Evolutionary conservation across 306 rosid species (phyloP).

Genomic region (Vicia faba): DNA sequence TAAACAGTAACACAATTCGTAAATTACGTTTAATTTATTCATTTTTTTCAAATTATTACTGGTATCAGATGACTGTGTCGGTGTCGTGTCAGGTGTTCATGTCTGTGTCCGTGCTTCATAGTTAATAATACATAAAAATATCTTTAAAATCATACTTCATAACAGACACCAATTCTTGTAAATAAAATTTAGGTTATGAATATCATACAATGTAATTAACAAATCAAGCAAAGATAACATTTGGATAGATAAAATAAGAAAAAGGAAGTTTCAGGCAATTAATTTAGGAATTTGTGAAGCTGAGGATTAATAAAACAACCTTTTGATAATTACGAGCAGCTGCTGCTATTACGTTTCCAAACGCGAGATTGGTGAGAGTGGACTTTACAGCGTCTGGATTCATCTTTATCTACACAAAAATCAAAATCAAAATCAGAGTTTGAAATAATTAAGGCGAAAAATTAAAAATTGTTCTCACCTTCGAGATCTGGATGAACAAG

Average conservation of each 20-base stretch:
- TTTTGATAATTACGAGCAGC: conserved; percentile 91
- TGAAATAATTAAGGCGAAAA: not conserved
- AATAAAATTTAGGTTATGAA: not conserved
- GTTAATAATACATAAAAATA: no score
- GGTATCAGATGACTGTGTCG: no score
- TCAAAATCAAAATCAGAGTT: conserved; percentile 4
- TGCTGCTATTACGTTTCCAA: conserved; percentile 90
- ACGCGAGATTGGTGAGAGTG: conserved; percentile 76
- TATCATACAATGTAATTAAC: not conserved
- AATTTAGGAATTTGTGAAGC: conserved; percentile 1
- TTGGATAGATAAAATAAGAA: not conserved
- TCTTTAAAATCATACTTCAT: no score
- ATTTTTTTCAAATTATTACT: no score
- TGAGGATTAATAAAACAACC: conserved; percentile 33
- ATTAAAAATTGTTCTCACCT: not conserved
- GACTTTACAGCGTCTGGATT: conserved; percentile 87
- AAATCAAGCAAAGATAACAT: conserved; percentile 1
- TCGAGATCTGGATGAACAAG: conserved; percentile 13
- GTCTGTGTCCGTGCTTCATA: no score
- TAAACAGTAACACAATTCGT: not conserved
- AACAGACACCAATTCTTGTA: not conserved
- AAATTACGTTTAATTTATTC: no score
- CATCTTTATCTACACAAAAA: conserved; percentile 43
- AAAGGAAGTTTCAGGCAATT: not conserved
- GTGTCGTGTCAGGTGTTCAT: no score